phyloP scores from a whole-genome alignment of 1,139 yeast species.

The Nadsonia starkeyi-henricii region DNA sequence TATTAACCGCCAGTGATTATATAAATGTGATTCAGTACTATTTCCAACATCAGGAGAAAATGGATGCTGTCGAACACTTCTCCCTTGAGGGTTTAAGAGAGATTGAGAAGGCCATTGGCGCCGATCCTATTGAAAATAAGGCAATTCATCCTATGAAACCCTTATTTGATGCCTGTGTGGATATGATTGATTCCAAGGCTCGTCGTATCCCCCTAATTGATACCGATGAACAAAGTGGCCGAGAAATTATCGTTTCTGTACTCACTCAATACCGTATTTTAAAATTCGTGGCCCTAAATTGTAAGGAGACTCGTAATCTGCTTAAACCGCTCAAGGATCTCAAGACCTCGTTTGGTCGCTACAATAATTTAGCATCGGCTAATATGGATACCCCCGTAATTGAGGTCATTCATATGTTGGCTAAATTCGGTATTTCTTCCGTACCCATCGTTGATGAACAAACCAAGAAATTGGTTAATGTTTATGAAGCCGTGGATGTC shows the following conservation, averaged over 20 bases:
- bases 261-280: conserved; percentile 92
- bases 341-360: conserved; percentile 38
- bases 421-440: conserved; percentile 71
- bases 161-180: conserved; percentile 84
- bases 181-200: conserved; percentile 81
- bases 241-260: conserved; percentile 91
- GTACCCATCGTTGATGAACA: conserved; percentile 81
- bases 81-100: conserved; percentile 71
- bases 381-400: conserved; percentile 88
- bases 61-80: conserved; percentile 76
- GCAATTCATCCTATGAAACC: conserved; percentile 88
- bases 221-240: conserved; percentile 79
- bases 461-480: conserved; percentile 57
- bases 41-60: conserved; percentile 79
- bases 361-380: conserved; percentile 56
- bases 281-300: conserved; percentile 88
- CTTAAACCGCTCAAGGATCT: conserved; percentile 62
- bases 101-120: conserved; percentile 80
- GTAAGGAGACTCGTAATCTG: conserved; percentile 84
- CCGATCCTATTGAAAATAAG: conserved; percentile 73
- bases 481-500: conserved; percentile 93
- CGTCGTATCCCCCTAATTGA: conserved; percentile 91
- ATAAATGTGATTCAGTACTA: conserved; percentile 92
- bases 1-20: conserved; percentile 83
- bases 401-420: conserved; percentile 76